A percentile compares a stretch with the other conserved stretches of the same genome.
These are phyloP conservation scores for Zymoseptoria tritici DNA, from an alignment of 2,329 filamentous ascomycete species.

Conservation along the genomic window DNA sequence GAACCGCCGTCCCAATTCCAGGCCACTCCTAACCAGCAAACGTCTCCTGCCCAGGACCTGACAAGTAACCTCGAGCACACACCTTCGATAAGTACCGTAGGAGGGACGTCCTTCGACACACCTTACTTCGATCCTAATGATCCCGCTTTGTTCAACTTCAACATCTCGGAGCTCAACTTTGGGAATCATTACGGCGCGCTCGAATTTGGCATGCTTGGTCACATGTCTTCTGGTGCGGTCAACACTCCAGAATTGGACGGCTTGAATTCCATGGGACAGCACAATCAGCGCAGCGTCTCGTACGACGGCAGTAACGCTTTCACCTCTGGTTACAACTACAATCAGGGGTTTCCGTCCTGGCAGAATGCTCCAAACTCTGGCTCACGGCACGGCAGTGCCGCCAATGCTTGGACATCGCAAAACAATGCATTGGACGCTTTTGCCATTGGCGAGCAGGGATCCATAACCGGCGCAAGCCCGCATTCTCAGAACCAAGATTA, in stretches of 20 bases:
- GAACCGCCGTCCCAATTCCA: constrained; percentile 64
- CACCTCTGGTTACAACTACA: constrained; percentile 16
- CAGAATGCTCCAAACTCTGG: constrained; percentile 30
- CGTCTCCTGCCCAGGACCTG: constrained; percentile 37
- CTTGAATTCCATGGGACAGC: constrained; percentile 26
- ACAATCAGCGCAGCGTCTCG: constrained; percentile 21
- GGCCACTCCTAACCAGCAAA: constrained; percentile 47
- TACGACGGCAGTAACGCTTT: constrained; percentile 25
- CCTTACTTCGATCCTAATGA: constrained; percentile 83
- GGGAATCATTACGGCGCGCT: constrained; percentile 92
- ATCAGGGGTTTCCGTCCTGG: constrained; percentile 23
- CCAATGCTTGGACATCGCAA: constrained; percentile 36
- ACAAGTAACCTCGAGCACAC: constrained; percentile 43
- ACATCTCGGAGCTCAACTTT: constrained; percentile 88
- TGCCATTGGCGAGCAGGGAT: constrained; percentile 54
- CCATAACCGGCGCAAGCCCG: constrained; percentile 52
- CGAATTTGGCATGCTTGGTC: constrained; percentile 92
- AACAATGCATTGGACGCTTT: constrained; percentile 45
- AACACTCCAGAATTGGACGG: constrained; percentile 28
- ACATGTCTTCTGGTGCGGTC: constrained; percentile 83
- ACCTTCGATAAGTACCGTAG: constrained; percentile 32
- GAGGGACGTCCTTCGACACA: constrained; percentile 42
- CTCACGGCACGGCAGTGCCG: constrained; percentile 37
- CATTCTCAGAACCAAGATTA: constrained; percentile 47
- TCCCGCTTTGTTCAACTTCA: constrained; percentile 89